Evolutionary conservation across 345 rosid genomes (phyloP).

Genomic region (Carallia pectinifolia): DNA sequence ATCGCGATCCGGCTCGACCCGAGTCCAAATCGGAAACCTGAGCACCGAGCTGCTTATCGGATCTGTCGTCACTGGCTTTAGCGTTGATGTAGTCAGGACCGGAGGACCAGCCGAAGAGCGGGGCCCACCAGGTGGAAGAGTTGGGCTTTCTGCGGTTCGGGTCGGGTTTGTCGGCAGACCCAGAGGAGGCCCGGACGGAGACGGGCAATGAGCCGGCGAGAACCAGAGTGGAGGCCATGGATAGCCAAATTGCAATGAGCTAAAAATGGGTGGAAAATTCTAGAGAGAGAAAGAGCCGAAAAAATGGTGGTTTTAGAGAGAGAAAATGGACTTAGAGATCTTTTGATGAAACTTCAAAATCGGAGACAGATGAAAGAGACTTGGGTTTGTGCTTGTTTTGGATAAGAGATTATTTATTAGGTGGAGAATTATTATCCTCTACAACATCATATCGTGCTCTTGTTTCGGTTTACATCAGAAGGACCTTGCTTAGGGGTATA

Average conservation of each 20-base stretch:
- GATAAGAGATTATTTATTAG: too few species aligned
- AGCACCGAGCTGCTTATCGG: constrained; percentile 3
- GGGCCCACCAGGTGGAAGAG: constrained; percentile 54
- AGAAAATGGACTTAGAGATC: neutral
- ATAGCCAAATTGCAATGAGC: neutral
- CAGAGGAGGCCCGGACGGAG: constrained; percentile 42
- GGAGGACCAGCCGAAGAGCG: constrained; percentile 61
- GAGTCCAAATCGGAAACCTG: constrained; percentile 23
- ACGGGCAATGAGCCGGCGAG: constrained; percentile 33
- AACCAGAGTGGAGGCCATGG: constrained; percentile 49
- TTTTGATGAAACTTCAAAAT: too few species aligned
- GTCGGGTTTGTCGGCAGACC: constrained; percentile 25
- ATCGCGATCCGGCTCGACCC: constrained; percentile 26
- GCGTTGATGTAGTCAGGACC: constrained; percentile 57
- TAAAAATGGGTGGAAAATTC: neutral
- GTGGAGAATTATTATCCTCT: too few species aligned
- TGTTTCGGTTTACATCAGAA: too few species aligned
- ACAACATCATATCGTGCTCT: too few species aligned
- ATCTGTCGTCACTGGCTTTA: neutral
- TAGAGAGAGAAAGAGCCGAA: constrained; percentile 1
- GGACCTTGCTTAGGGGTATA: too few species aligned
- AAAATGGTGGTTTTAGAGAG: neutral
- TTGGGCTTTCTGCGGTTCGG: constrained; percentile 13
- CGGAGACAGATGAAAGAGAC: neutral
- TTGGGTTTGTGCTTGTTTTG: neutral